Conservation (phyloP, 768 basidiomycete genomes). For the Trametes cubensis region DNA sequence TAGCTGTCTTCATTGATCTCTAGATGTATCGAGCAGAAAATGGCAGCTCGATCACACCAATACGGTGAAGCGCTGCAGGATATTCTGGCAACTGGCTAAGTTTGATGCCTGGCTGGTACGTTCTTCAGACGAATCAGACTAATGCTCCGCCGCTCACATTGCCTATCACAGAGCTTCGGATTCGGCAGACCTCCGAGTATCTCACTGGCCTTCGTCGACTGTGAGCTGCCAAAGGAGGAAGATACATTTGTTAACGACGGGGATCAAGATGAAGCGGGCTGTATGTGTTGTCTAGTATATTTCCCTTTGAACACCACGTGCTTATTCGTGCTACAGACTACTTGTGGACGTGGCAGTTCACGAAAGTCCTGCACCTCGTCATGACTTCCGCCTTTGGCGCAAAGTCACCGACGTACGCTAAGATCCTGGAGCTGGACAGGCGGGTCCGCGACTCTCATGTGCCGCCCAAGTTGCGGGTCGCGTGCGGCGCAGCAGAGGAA, state of each 20-base stretch:
- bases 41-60: slow-evolving; percentile 60
- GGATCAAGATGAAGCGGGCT: slow-evolving; percentile 44
- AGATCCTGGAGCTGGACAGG: slow-evolving; percentile 52
- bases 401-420: slow-evolving; percentile 43
- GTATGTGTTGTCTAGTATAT: slow-evolving; percentile 37
- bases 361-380: slow-evolving; percentile 53
- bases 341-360: slow-evolving; percentile 59
- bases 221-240: slow-evolving; percentile 51
- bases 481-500: slow-evolving; percentile 21
- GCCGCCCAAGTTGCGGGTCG: slow-evolving; percentile 45
- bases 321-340: slow-evolving; percentile 43
- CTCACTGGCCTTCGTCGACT: slow-evolving; percentile 54
- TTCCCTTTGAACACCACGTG: background rate
- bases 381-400: slow-evolving; percentile 52
- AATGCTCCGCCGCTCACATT: background rate
- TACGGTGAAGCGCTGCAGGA: slow-evolving; percentile 51
- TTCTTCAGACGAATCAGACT: background rate
- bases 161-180: slow-evolving; percentile 52
- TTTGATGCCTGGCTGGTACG: slow-evolving; percentile 63
- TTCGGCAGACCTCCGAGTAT: slow-evolving; percentile 64
- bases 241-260: slow-evolving; percentile 31
- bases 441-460: slow-evolving; percentile 53
- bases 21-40: slow-evolving; percentile 61
- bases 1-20: background rate
- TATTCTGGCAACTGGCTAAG: slow-evolving; percentile 70